Conservation (phyloP, 306 rosid species). For the Abrus pulchellus region DNA sequence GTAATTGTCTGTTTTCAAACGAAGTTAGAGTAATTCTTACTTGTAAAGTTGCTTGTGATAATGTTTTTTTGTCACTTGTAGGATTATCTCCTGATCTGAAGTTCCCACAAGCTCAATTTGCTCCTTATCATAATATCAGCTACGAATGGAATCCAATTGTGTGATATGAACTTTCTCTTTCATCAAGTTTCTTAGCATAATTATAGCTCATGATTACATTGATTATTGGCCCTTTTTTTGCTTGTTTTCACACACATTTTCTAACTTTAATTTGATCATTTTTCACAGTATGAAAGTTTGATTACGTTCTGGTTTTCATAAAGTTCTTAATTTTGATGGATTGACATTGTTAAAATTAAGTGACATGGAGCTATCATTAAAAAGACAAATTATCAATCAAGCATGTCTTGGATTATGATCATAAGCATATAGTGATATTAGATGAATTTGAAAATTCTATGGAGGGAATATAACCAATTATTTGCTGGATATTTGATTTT, state of each 20-base stretch:
- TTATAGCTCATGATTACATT: slow-evolving; percentile 15
- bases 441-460: slow-evolving; percentile 15
- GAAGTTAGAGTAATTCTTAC: slow-evolving; percentile 15
- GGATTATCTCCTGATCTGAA: slow-evolving; percentile 87
- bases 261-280: slow-evolving; percentile 33
- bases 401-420: slow-evolving; percentile 28
- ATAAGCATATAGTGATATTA: slow-evolving; percentile 26
- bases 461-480: slow-evolving; percentile 3
- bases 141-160: slow-evolving; percentile 91
- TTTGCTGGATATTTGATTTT: slow-evolving; percentile 23
- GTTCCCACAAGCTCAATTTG: slow-evolving; percentile 85
- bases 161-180: slow-evolving; percentile 46
- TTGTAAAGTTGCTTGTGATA: slow-evolving; percentile 45
- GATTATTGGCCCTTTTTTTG: slow-evolving; percentile 35
- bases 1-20: slow-evolving; percentile 14
- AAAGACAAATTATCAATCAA: not conserved
- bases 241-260: slow-evolving; percentile 36
- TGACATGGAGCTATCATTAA: slow-evolving; percentile 14
- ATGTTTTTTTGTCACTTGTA: slow-evolving; percentile 50
- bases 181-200: slow-evolving; percentile 15
- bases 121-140: slow-evolving; percentile 70
- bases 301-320: not conserved
- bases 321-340: slow-evolving; percentile 29
- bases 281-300: slow-evolving; percentile 28
- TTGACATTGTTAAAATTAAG: slow-evolving; percentile 12